Percentiles rank a stretch among this genome's conserved stretches.
These are phyloP conservation scores for Backusella parvicylindrica DNA, from an alignment of 192 early-diverging fungal genomes.

Conservation along the genomic window DNA sequence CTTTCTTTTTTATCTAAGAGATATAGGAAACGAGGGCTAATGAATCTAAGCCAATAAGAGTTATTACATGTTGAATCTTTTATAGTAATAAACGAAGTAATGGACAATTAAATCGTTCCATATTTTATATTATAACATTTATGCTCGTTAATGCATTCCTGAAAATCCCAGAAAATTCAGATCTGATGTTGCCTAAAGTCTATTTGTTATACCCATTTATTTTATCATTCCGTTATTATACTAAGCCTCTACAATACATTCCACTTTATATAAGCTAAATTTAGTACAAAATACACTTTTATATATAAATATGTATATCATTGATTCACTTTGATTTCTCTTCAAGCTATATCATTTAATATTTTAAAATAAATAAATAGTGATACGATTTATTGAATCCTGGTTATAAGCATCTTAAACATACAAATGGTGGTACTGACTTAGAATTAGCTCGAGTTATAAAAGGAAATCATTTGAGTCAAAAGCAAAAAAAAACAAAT, in stretches of 20 bases:
- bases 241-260: background rate
- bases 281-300: too few species aligned
- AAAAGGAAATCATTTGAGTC: background rate
- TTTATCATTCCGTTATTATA: background rate
- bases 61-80: background rate
- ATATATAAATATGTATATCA: too few species aligned
- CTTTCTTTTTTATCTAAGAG: background rate
- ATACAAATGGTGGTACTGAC: too few species aligned
- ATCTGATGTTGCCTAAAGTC: background rate
- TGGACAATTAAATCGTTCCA: background rate
- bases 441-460: background rate
- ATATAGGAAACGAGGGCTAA: background rate
- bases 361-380: too few species aligned
- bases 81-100: background rate
- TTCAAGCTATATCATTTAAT: too few species aligned
- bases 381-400: too few species aligned
- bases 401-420: too few species aligned
- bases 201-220: background rate
- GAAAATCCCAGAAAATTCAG: background rate
- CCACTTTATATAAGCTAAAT: background rate
- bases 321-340: background rate
- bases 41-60: background rate
- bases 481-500: background rate
- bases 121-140: background rate
- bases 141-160: background rate